These are phyloP conservation scores for Alternaria dauci DNA, from an alignment of 2,329 filamentous ascomycete genomes.

Conservation along the genomic window DNA sequence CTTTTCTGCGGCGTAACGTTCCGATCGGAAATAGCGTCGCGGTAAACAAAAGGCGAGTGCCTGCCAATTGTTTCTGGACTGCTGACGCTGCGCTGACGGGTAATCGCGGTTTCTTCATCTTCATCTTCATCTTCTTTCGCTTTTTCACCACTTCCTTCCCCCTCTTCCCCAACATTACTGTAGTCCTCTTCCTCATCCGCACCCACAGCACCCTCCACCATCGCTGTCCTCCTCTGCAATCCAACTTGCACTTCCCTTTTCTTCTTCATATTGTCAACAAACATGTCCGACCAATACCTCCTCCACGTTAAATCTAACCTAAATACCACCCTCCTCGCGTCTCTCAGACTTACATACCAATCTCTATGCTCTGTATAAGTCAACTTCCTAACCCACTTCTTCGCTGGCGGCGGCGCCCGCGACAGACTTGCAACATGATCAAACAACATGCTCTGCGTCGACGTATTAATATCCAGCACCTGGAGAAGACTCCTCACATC, in stretches of 20 bases:
- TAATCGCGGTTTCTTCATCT: not conserved
- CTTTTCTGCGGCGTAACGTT: no score
- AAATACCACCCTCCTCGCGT: slow-evolving; percentile 37
- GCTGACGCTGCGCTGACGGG: not conserved
- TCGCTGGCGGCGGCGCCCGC: slow-evolving; percentile 1
- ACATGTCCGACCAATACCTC: slow-evolving; percentile 13
- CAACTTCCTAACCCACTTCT: slow-evolving; percentile 8
- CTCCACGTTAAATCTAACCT: slow-evolving; percentile 38
- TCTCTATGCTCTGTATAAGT: slow-evolving; percentile 29
- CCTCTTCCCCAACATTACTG: not conserved
- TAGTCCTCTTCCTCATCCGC: not conserved
- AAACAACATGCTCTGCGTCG: slow-evolving; percentile 19
- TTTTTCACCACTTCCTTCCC: not conserved
- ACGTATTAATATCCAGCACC: not conserved
- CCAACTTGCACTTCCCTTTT: not conserved
- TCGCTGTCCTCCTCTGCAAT: not conserved
- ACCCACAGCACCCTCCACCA: fast-evolving
- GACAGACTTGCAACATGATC: slow-evolving; percentile 27
- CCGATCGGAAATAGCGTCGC: not conserved
- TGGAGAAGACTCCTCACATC: slow-evolving; percentile 12
- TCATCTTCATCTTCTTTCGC: not conserved
- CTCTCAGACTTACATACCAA: slow-evolving; percentile 26
- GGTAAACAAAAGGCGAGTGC: not conserved
- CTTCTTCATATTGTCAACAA: not conserved
- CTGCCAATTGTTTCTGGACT: not conserved